Base-by-base conservation (phyloP, 306 rosid species). In the Heteromeles arbutifolia region DNA sequence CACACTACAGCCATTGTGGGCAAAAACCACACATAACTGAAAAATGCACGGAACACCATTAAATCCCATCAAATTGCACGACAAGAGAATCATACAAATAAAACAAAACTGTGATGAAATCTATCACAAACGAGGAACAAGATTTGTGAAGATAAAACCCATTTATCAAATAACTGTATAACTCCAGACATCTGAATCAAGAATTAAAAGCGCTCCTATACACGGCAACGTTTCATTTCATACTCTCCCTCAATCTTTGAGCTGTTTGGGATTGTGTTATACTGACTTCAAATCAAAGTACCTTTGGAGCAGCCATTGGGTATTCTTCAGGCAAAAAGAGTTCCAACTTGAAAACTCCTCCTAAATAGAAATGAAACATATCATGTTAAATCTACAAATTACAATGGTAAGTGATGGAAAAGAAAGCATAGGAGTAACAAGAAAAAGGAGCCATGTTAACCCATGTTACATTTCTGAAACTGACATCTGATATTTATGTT, bases 231-330 rank as follows among this genome's bases (percentile, higher is more conserved):
- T 68, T 44, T 8, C 52, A 48, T 57, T 57, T 58, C 14, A 56
- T 69, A 37, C 67, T 24, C 54, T 37, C 67, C 48, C 66, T 34
- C 28, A 52, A 52, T 31, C 28, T 31, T 70, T 52, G 17, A 31
- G 41, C 22, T 8, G 53, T 29, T 63, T 34, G 26, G 21, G 69
- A 32, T 64, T 31, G 14, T 64, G 10, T 5, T 68, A 77, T n/a
- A 78, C 19, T 25, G 25, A 79, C 45, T 8, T 15, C 59, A 81
- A 80, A 81, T 44, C 28, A 53, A 57, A 54, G 81, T 82, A 94
- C 98, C 97, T 94, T 94, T 7, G 98, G 98, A 74, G 98, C 98
- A 80, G 97, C 97, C 98, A 94, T 94, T 75, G 98, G 98, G 88
- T 94, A 94, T 85, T 94, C 98, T 82, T 91, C 98, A 15, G 98